These are phyloP conservation scores for Epichloe aotearoae DNA, from an alignment of 2,329 filamentous ascomycete genomes.

Conservation along the genomic window DNA sequence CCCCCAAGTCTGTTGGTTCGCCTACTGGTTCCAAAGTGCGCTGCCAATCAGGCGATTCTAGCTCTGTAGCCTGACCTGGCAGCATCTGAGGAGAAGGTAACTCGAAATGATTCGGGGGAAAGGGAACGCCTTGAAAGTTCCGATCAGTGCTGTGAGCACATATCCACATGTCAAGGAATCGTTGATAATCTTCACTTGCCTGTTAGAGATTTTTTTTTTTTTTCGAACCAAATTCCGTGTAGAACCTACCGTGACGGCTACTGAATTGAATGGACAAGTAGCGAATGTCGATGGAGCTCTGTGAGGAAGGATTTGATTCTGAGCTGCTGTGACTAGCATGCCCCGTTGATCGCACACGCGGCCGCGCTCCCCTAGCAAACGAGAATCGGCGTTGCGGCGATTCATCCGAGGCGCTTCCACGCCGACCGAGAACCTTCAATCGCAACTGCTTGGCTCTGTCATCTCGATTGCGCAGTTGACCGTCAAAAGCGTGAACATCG, in stretches of 20 bases:
- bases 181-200: slow-evolving; percentile 25
- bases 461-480: slow-evolving; percentile 31
- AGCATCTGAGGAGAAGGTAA: slow-evolving; percentile 33
- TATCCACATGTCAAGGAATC: slow-evolving; percentile 34
- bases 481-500: slow-evolving; percentile 32
- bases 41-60: slow-evolving; percentile 3
- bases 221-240: not conserved
- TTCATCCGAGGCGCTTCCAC: slow-evolving; percentile 27
- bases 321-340: slow-evolving; percentile 9
- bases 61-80: slow-evolving; percentile 13
- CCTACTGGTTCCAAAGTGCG: slow-evolving; percentile 3
- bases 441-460: slow-evolving; percentile 32
- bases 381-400: slow-evolving; percentile 27
- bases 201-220: not conserved
- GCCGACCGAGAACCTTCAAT: slow-evolving; percentile 26
- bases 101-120: slow-evolving; percentile 34
- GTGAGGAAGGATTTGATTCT: slow-evolving; percentile 12
- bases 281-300: slow-evolving; percentile 26
- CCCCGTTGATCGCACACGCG: slow-evolving; percentile 21
- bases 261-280: slow-evolving; percentile 38
- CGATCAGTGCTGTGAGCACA: slow-evolving; percentile 32
- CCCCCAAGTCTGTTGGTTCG: slow-evolving; percentile 1
- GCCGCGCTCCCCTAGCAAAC: slow-evolving; percentile 30
- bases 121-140: slow-evolving; percentile 31
- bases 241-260: slow-evolving; percentile 29